Evolutionary conservation across 2,329 filamentous ascomycete genomes (phyloP).

Genomic region (Diaporthe velutina): DNA sequence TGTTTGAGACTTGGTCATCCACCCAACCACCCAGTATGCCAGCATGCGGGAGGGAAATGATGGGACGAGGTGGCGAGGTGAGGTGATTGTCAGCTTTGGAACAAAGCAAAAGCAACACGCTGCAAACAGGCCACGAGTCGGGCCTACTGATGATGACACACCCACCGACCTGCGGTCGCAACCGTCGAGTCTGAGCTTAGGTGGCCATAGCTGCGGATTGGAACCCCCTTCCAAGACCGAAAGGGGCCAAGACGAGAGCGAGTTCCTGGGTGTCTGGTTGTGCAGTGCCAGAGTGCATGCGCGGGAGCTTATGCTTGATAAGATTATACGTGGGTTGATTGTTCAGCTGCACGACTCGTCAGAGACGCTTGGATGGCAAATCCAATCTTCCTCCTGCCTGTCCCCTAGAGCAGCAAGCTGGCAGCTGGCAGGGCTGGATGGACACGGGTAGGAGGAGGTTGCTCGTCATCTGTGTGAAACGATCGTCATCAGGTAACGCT

Average conservation of each 20-base stretch:
- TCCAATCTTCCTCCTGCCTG: not conserved
- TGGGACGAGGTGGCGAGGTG: slow-evolving; percentile 12
- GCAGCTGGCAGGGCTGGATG: not conserved
- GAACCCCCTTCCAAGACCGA: not conserved
- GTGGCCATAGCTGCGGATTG: slow-evolving; percentile 15
- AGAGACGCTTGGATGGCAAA: slow-evolving; percentile 14
- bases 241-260: slow-evolving; percentile 5
- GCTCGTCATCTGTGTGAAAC: slow-evolving; percentile 32
- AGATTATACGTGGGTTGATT: slow-evolving; percentile 11
- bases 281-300: not conserved
- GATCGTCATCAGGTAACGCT: slow-evolving; percentile 21
- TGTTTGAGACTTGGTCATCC: not conserved
- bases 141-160: slow-evolving; percentile 23
- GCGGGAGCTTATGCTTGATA: slow-evolving; percentile 20
- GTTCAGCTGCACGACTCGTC: slow-evolving; percentile 17
- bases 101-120: slow-evolving; percentile 17
- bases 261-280: not conserved
- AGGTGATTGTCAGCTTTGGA: slow-evolving; percentile 9
- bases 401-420: not conserved
- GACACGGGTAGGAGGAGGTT: not conserved
- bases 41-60: not conserved
- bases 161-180: slow-evolving; percentile 7
- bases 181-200: slow-evolving; percentile 13
- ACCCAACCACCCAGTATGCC: not conserved
- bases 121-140: slow-evolving; percentile 29